Conservation (phyloP, 371 early-diverging fungal genomes). For the Saksenaea vasiformis region DNA sequence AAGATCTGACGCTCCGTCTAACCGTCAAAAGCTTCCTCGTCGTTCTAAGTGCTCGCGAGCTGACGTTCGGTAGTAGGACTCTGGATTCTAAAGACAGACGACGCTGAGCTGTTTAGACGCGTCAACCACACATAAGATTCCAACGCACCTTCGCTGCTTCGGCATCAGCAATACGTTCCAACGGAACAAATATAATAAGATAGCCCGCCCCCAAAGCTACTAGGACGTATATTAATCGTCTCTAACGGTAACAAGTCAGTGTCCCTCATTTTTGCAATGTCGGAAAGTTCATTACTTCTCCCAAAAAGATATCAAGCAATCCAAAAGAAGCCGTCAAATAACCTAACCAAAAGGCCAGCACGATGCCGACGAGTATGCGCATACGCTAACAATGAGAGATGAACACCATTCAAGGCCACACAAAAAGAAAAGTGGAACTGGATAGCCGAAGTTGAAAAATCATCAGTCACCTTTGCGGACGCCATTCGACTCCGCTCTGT, state of each 20-base stretch:
- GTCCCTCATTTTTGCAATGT: neutral
- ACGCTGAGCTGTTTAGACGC: neutral
- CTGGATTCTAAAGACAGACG: constrained; percentile 14
- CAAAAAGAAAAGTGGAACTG: neutral
- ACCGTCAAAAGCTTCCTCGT: constrained; percentile 19
- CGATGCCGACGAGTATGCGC: constrained; percentile 21
- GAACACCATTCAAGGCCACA: neutral
- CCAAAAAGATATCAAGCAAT: constrained; percentile 11
- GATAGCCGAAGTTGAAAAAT: neutral
- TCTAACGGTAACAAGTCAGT: constrained; percentile 7
- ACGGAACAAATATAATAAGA: constrained; percentile 19
- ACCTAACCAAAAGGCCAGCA: constrained; percentile 27
- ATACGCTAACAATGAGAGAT: constrained; percentile 12
- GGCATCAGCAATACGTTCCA: constrained; percentile 22
- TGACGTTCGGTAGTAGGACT: constrained; percentile 24
- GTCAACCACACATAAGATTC: neutral
- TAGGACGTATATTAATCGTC: constrained; percentile 11
- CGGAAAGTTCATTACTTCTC: constrained; percentile 13
- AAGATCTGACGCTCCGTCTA: neutral
- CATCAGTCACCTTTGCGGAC: too few species aligned
- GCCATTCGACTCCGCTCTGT: too few species aligned
- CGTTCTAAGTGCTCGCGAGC: constrained; percentile 25
- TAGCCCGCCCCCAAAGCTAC: constrained; percentile 8
- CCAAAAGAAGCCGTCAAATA: constrained; percentile 24
- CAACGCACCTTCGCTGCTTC: constrained; percentile 11